A percentile compares a stretch with the other conserved stretches of the same genome.
Conservation (phyloP, 768 basidiomycete genomes). For the Ephemerocybe angulata region DNA sequence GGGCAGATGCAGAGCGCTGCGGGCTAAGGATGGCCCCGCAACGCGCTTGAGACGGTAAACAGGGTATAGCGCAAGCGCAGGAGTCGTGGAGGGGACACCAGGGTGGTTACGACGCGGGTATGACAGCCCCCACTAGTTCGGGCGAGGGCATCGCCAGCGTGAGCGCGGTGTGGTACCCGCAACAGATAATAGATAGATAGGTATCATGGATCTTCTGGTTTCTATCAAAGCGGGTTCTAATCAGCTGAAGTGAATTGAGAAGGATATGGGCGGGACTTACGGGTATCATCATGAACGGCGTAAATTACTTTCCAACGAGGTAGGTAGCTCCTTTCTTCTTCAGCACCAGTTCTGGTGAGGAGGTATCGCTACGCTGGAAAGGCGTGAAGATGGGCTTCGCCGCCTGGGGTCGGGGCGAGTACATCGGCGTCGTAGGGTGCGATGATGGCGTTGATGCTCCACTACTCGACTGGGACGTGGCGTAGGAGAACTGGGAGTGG, state of each 20-base stretch:
- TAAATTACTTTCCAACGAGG: conserved; percentile 6
- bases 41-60: too few species aligned
- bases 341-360: conserved; percentile 53
- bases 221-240: too few species aligned
- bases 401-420: conserved; percentile 27
- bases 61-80: too few species aligned
- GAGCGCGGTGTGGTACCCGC: too few species aligned
- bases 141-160: too few species aligned
- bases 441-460: conserved; percentile 16
- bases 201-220: background rate
- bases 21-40: too few species aligned
- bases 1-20: too few species aligned
- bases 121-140: too few species aligned
- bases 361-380: conserved; percentile 43
- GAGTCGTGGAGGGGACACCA: too few species aligned
- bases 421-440: conserved; percentile 14
- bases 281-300: conserved; percentile 1
- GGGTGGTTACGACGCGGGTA: too few species aligned
- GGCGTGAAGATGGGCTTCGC: conserved; percentile 45
- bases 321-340: conserved; percentile 32
- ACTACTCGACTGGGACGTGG: conserved; percentile 20
- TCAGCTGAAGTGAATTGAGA: too few species aligned
- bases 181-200: conserved; percentile 4
- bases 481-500: conserved; percentile 12
- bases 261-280: background rate